Evolutionary conservation across 495 filamentous ascomycete species (phyloP).

Genomic region (Daldinia childiae): DNA sequence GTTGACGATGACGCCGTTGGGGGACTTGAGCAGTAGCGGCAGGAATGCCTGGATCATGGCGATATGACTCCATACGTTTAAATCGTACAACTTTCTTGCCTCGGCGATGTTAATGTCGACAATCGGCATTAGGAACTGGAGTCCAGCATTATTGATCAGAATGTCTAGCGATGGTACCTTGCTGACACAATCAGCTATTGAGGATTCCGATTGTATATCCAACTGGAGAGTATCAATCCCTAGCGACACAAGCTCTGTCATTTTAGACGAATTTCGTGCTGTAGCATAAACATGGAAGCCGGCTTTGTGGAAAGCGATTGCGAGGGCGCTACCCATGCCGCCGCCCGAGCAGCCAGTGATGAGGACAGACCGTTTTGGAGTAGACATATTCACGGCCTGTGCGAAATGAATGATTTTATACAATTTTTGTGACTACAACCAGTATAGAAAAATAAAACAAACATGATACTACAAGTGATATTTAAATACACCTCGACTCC

Average conservation of each 20-base stretch:
- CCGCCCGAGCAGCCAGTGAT: constrained; percentile 61
- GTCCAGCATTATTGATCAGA: constrained; percentile 63
- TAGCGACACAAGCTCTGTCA: constrained; percentile 34
- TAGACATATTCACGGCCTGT: background rate
- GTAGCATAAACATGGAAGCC: constrained; percentile 58
- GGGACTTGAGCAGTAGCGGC: constrained; percentile 54
- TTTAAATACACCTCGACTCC: constrained; percentile 1
- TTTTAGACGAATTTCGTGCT: constrained; percentile 55
- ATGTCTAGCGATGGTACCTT: constrained; percentile 53
- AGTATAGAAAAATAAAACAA: background rate
- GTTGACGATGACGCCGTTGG: constrained; percentile 44
- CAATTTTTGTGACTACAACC: background rate
- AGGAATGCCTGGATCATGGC: constrained; percentile 58
- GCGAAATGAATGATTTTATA: background rate
- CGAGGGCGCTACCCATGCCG: constrained; percentile 52
- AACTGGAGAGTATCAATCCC: constrained; percentile 47
- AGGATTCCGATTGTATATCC: constrained; percentile 49
- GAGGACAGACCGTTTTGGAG: constrained; percentile 39
- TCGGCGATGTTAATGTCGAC: constrained; percentile 55
- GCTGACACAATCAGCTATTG: constrained; percentile 36
- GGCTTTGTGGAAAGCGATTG: constrained; percentile 48
- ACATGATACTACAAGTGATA: background rate
- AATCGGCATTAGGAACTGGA: constrained; percentile 47
- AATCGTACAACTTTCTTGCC: constrained; percentile 56
- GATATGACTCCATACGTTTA: constrained; percentile 61